Conservation (phyloP, 176 grass and related monocot species). For the Musa troglodytarum region DNA sequence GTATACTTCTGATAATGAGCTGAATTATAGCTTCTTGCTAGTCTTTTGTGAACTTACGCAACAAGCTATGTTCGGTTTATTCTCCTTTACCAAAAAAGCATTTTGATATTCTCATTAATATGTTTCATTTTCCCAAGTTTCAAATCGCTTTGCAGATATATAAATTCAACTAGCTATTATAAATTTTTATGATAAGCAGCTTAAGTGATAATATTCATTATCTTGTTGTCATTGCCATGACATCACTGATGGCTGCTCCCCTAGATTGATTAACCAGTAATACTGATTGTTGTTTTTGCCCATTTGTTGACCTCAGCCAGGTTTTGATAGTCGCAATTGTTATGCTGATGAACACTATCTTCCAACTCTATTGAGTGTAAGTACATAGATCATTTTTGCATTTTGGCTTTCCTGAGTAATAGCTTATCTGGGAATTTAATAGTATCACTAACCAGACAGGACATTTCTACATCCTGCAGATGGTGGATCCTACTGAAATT, state of each 20-base stretch:
- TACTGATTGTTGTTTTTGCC: conserved; percentile 3
- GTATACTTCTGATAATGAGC: not conserved
- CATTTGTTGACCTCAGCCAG: conserved; percentile 48
- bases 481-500: conserved; percentile 88
- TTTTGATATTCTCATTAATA: not conserved
- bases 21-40: no score
- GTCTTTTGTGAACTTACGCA: no score
- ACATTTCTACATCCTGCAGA: conserved; percentile 25
- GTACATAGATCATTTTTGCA: conserved; percentile 27
- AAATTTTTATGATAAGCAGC: no score
- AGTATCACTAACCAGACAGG: not conserved
- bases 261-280: not conserved
- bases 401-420: conserved; percentile 4
- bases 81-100: no score
- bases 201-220: no score
- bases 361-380: conserved; percentile 80
- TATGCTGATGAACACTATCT: conserved; percentile 99
- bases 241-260: not conserved
- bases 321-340: conserved; percentile 64
- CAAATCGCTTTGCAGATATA: no score
- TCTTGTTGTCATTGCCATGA: not conserved
- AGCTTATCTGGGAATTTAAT: conserved; percentile 10
- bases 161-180: no score
- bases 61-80: not conserved
- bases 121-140: not conserved